Base-by-base conservation (phyloP, 2,329 filamentous ascomycete genomes). In the Fusarium duplospermum region DNA sequence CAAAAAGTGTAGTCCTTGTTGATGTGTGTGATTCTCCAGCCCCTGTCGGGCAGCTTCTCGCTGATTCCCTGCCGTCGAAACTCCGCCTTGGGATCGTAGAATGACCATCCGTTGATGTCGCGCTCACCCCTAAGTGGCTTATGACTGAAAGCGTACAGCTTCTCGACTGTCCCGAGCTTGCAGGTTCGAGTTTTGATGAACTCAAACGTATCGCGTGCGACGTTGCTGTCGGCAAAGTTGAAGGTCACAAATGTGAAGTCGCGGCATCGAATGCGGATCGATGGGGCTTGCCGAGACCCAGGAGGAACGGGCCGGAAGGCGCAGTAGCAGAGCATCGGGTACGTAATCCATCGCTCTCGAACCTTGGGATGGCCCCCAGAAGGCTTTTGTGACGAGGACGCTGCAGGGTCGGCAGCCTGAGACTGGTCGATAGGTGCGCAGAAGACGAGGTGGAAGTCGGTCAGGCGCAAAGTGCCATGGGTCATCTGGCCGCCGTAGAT, bases 201-300 rank as follows among this genome's bases (percentile, higher is more conserved):
- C 67, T 98, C 95, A 82, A 95, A 99, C 1, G 93, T 93, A 74
- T 97, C 94, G 67, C 93, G 91, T 10, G 94, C 96, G 74, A 91
- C 87, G 63, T 88, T 88, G 78, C 95, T 93, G 66, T 93, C 90
- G 22, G 86, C 80, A 81, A 99, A 97, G 83, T 95, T 95, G 84
- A 99, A 95, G 71, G 94, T 95, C 70, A 98, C 91, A 83, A 95
- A 98, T 58, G 91, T 96, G 82, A 99, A 98, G 86, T 99, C 96
- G 67, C 96, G 93, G 81, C 95, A 95, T 62, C 95, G 92, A 71
- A 99, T 86, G 62, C 96, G 93, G 80, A 99, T 94, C 4, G 94
- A 93, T 7, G 95, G 94, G 35, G 91, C 89, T 70, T 94, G 89
- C 60, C 91, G 89, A 67, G 93, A 93, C 14, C 88, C 86, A 8